Base-by-base conservation (phyloP, 1,284 basidiomycete genomes). In the Ustilago loliicola region DNA sequence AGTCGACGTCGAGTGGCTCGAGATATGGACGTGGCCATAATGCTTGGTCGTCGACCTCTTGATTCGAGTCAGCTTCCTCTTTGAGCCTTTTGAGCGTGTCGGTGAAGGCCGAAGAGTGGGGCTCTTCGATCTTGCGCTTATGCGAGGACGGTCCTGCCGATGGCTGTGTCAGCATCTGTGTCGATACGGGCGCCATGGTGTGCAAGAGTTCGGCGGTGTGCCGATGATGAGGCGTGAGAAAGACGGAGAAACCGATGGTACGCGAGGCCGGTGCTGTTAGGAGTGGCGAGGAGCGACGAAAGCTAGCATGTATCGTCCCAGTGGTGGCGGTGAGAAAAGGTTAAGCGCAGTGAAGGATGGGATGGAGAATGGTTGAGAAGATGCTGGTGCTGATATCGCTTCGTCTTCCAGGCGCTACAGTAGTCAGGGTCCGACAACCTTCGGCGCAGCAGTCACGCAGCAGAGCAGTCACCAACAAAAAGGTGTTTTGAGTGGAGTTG, bases 1-100 rank as follows among this genome's bases (percentile, higher is more conserved):
- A 68, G 27, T 77, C 61, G 29, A 76, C 51, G 54, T 83, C 77
- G 45, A 85, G 57, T 2, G 69, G 65, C 3, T 71, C 60, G 27
- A 83, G 63, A 17, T 66, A 55, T 5, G 83, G 83, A 11, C 83
- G 77, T 3, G 78, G 77, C 83, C 83, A 85, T 11, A 68, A 45
- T 30, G 74, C 71, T 40, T 80, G 57, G 27, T 72, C 73, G 55
- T 80, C 83, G 17, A 69, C 61, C n/a, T 64, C 57, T 61, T 68
- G 66, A 40, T 64, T 78, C 11, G 69, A 78, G 27, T 79, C 72
- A 40, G 68, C 76, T 47, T 73, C 72, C 21, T 77, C 72, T 42
- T 79, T 78, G 48, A 82, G 72, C 60, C 60, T 76, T 32, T 77
- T 80, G 47, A 82, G 77, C 0, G 81, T 82, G n/a, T 82, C 79